Conservation (phyloP, 257 asterid species). For the Capsicum pubescens region DNA sequence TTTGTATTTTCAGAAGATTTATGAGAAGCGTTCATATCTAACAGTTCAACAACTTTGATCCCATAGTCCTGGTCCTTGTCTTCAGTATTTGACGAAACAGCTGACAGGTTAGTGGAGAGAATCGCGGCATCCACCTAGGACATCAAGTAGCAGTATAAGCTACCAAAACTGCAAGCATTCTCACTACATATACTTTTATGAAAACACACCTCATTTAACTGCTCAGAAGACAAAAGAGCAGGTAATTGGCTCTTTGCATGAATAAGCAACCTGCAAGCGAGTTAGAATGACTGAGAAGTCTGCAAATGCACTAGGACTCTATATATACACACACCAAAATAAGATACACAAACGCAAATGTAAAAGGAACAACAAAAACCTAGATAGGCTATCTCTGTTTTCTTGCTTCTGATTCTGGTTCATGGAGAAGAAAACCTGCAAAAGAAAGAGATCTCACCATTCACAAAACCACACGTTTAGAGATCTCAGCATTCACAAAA, state of each 20-base stretch:
- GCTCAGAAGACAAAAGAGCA: conserved; percentile 64
- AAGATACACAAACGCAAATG: conserved; percentile 9
- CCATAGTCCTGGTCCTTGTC: conserved; percentile 38
- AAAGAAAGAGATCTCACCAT: conserved; percentile 39
- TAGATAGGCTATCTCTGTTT: conserved; percentile 51
- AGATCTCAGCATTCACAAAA: conserved; percentile 26
- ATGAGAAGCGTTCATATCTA: conserved; percentile 37
- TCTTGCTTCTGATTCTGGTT: conserved; percentile 52
- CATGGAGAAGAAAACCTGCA: conserved; percentile 80
- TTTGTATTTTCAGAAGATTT: conserved; percentile 40
- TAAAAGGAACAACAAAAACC: conserved; percentile 49
- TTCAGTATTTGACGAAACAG: conserved; percentile 36
- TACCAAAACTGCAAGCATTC: conserved; percentile 21
- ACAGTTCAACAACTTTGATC: conserved; percentile 37
- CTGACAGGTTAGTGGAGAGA: conserved; percentile 46
- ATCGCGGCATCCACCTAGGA: conserved; percentile 65
- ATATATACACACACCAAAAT: not conserved
- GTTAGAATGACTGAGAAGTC: conserved; percentile 32
- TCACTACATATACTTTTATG: not conserved
- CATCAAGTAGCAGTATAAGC: conserved; percentile 43
- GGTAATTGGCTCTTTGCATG: conserved; percentile 60
- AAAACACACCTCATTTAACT: conserved; percentile 70
- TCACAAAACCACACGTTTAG: conserved; percentile 5
- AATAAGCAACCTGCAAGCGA: conserved; percentile 62
- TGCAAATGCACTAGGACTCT: not conserved